Conservation (phyloP, 179 eudicot genomes). For the Patellifolia procumbens region DNA sequence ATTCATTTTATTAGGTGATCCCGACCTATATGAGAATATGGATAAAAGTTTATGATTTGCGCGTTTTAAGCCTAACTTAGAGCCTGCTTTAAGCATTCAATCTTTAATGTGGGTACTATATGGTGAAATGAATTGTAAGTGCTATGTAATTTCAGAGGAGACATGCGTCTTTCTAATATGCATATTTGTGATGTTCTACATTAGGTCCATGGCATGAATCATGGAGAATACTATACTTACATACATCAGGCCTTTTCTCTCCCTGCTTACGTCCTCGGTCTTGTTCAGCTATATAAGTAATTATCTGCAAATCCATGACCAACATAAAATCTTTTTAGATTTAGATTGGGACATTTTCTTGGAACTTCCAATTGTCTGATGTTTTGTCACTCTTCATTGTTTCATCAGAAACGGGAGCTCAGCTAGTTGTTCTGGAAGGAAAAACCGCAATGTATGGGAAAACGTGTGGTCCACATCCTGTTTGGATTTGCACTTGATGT, state of each 20-base stretch:
- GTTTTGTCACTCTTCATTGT: background rate
- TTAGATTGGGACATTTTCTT: background rate
- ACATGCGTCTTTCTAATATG: background rate
- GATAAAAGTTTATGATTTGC: too few relatives aligned
- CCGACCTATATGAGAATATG: too few relatives aligned
- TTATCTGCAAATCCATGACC: background rate
- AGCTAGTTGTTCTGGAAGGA: conserved; percentile 91
- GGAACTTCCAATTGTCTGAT: conserved; percentile 2
- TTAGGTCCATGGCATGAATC: background rate
- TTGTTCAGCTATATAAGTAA: background rate
- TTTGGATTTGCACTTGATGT: conserved; percentile 95
- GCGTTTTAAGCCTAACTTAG: too few relatives aligned
- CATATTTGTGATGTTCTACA: background rate
- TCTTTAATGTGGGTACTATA: background rate
- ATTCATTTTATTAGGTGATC: too few relatives aligned
- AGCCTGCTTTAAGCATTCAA: background rate
- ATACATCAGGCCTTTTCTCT: background rate
- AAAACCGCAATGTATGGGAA: conserved; percentile 86
- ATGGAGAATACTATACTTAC: background rate
- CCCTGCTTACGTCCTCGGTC: background rate
- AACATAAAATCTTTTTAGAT: too few relatives aligned
- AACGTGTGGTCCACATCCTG: conserved; percentile 84
- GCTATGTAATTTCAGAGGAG: too few relatives aligned
- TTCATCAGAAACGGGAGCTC: conserved; percentile 80
- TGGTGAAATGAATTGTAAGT: background rate